Evolutionary conservation across 257 asterid species (phyloP).

Genomic region (Gentiana macrophylla): DNA sequence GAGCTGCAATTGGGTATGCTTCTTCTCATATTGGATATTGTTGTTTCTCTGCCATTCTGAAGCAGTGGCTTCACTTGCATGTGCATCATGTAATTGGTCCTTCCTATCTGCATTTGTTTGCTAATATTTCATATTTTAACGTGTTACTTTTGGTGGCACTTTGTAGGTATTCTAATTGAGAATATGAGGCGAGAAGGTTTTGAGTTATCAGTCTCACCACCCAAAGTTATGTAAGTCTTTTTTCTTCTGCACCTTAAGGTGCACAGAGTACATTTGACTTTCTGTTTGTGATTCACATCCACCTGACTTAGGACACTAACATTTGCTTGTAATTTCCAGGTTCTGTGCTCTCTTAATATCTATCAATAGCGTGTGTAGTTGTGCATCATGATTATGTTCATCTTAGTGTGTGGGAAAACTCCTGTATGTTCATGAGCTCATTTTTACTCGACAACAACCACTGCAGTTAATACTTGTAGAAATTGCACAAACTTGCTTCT

Average conservation of each 20-base stretch:
- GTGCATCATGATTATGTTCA: no score
- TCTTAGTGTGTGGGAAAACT: no score
- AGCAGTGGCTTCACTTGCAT: conserved; percentile 3
- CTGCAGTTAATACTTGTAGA: no score
- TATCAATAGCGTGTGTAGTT: no score
- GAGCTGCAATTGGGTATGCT: conserved; percentile 94
- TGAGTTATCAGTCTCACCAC: conserved; percentile 97
- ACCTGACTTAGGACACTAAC: no score
- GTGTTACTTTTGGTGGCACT: not conserved
- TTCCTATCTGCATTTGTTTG: not conserved
- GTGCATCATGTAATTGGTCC: not conserved
- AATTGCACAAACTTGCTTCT: no score
- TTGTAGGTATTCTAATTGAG: conserved; percentile 84
- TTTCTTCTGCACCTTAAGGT: conserved; percentile 1
- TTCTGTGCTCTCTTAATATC: no score
- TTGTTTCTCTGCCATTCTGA: not conserved
- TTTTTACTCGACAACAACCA: no score
- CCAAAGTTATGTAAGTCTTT: conserved; percentile 96
- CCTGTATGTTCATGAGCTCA: no score
- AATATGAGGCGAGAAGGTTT: conserved; percentile 98
- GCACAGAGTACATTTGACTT: not conserved
- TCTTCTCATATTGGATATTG: not conserved
- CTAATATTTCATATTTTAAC: conserved; percentile 2
- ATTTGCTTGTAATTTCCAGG: no score
- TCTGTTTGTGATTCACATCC: not conserved